These are phyloP conservation scores for Exophiala aquamarina DNA, from an alignment of 2,329 filamentous ascomycete species.

Conservation along the genomic window DNA sequence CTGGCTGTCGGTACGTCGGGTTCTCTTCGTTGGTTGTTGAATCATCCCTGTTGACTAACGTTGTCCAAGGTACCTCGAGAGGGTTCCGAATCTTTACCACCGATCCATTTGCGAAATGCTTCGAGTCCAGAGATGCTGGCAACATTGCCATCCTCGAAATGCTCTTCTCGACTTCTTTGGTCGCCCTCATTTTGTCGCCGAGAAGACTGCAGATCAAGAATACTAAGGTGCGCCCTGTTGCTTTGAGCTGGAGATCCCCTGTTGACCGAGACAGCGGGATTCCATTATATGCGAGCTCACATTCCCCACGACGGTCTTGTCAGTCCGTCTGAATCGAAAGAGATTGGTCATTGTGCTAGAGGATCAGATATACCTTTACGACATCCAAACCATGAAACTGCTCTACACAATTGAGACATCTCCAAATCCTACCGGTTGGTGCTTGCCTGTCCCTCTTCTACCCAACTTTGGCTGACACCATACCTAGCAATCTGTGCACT, in stretches of 20 bases:
- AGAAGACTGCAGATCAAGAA: slow-evolving; percentile 94
- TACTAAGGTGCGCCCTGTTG: slow-evolving; percentile 69
- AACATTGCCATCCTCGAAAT: slow-evolving; percentile 97
- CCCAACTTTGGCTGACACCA: not conserved
- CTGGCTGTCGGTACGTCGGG: slow-evolving; percentile 77
- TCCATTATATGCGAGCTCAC: slow-evolving; percentile 97
- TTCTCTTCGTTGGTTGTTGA: not conserved
- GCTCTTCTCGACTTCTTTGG: slow-evolving; percentile 96
- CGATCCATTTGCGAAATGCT: slow-evolving; percentile 92
- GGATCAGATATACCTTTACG: slow-evolving; percentile 96
- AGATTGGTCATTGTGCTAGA: slow-evolving; percentile 90
- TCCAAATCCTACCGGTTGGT: slow-evolving; percentile 74
- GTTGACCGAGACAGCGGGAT: slow-evolving; percentile 53
- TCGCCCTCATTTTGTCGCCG: slow-evolving; percentile 89
- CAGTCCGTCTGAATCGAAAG: slow-evolving; percentile 91
- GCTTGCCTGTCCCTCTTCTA: not conserved
- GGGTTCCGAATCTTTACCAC: slow-evolving; percentile 97
- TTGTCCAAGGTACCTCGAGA: slow-evolving; percentile 72
- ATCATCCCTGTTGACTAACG: slow-evolving; percentile 11
- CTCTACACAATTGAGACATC: slow-evolving; percentile 91
- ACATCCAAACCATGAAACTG: slow-evolving; percentile 97
- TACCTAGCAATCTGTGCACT: slow-evolving; percentile 77
- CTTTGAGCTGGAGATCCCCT: not conserved
- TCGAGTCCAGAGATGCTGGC: slow-evolving; percentile 81
- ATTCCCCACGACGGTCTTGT: slow-evolving; percentile 93